Evolutionary conservation across 1,139 yeast species (phyloP), one percentile per base, ranked within the genome.

Genomic region (Geotrichum histeridarum): DNA sequence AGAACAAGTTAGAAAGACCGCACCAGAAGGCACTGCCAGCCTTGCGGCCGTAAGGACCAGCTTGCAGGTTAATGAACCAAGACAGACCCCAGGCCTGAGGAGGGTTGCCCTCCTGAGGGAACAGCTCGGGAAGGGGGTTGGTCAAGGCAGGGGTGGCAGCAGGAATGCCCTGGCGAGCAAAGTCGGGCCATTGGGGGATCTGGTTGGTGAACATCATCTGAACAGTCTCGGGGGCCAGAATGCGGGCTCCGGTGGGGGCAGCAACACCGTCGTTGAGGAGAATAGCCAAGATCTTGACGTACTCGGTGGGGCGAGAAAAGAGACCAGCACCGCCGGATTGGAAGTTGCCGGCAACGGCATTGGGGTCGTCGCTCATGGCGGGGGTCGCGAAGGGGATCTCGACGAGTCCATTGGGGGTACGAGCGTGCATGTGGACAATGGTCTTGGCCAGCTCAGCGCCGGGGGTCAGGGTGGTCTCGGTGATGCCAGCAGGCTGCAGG

Each of bases 321-420:
- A 75, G 66, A 1, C 82, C 81, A 52, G 76, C 80, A 17, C 82
- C 82, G 7, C 81, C 81, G 70, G 75, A 30, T 60, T 65, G 52
- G 36, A 54, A 33, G 22, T 36, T 8, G 11, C 45, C 49, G 37
- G 49, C 45, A 43, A 36, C 48, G 32, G 38, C 27, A 31, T 31
- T 46, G 1, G 50, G 50, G 39, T 51, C 51, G 17, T 44, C 51
- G 43, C 42, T 42, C 52, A 51, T 42, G 18, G 49, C 36, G 6
- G 51, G 59, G 18, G 31, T 33, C n/a, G 37, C 11, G 5, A 22
- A 22, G 27, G 27, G 27, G 18, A 44, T 47, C n/a, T 48, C 12
- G 14, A 57, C 41, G 42, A 33, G 49, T 18, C 56, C 59, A 4
- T 48, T 36, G 22, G 46, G 46, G 31, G 30, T 50, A 9, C 60